Evolutionary conservation across 169 alveolate genomes (phyloP).

Genomic region (Cryptosporidium viatorum): DNA sequence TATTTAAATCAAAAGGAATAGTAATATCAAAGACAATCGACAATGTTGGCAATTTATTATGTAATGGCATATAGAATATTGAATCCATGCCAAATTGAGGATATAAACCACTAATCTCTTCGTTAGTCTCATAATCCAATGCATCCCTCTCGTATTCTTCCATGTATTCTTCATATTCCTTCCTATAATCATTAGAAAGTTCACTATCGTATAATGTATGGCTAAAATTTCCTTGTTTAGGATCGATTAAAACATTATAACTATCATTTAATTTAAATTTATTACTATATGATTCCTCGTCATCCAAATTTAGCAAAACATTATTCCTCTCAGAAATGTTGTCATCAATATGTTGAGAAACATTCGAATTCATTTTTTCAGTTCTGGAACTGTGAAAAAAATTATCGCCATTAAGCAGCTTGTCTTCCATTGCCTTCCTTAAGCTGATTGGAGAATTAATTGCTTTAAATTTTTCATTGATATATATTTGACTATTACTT

Average conservation of each 20-base stretch:
- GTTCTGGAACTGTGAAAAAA: neutral
- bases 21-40: constrained; percentile 28
- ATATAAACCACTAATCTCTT: neutral
- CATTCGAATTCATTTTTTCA: neutral
- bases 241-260: neutral
- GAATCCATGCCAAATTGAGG: constrained; percentile 13
- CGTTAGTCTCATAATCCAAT: neutral
- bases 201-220: neutral
- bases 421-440: neutral
- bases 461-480: neutral
- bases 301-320: neutral
- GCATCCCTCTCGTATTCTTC: neutral
- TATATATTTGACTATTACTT: neutral
- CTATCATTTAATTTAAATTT: neutral
- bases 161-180: neutral
- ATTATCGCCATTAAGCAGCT: neutral
- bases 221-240: neutral
- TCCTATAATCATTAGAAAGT: neutral
- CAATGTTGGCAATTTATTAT: constrained; percentile 27
- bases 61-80: constrained; percentile 45
- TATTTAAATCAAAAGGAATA: constrained; percentile 16
- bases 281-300: neutral
- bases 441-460: neutral
- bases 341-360: neutral
- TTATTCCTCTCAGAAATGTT: neutral